Conservation (phyloP, 2,329 filamentous ascomycete species). For the Septoria linicola region DNA sequence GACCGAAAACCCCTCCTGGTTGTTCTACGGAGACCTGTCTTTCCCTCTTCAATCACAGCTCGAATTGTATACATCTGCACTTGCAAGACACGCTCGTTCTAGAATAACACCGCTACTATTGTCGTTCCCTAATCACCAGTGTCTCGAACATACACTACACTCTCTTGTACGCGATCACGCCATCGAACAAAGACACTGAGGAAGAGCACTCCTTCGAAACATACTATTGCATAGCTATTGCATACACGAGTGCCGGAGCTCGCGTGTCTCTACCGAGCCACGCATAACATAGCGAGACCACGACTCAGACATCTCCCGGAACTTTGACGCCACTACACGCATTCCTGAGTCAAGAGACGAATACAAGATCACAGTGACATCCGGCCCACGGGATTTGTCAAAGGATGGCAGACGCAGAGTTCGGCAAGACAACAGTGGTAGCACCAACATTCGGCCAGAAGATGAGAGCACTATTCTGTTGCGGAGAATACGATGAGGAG, state of each 20-base stretch:
- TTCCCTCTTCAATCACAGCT: not conserved
- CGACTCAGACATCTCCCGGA: slow-evolving; percentile 17
- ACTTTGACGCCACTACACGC: slow-evolving; percentile 7
- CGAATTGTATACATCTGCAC: slow-evolving; percentile 2
- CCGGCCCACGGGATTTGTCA: not conserved
- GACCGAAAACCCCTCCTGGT: slow-evolving; percentile 4
- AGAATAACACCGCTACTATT: not conserved
- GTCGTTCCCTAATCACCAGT: not conserved
- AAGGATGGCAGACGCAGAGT: slow-evolving; percentile 10
- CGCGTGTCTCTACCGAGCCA: slow-evolving; percentile 13
- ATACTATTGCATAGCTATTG: slow-evolving; percentile 9
- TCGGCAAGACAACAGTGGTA: not conserved
- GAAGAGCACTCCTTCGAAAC: not conserved
- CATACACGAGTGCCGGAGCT: slow-evolving; percentile 13
- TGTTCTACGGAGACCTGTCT: not conserved
- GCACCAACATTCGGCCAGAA: slow-evolving; percentile 22
- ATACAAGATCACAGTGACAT: slow-evolving; percentile 4
- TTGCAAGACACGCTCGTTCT: not conserved
- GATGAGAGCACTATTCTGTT: slow-evolving; percentile 28
- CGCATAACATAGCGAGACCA: slow-evolving; percentile 6
- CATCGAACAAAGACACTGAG: not conserved
- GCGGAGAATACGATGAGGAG: slow-evolving; percentile 27
- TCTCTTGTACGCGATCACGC: not conserved
- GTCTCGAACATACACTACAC: not conserved
- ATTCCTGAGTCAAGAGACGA: slow-evolving; percentile 1